These are phyloP conservation scores for Globisporangium nagaii DNA, from an alignment of 352 stramenopile species.

Conservation along the genomic window DNA sequence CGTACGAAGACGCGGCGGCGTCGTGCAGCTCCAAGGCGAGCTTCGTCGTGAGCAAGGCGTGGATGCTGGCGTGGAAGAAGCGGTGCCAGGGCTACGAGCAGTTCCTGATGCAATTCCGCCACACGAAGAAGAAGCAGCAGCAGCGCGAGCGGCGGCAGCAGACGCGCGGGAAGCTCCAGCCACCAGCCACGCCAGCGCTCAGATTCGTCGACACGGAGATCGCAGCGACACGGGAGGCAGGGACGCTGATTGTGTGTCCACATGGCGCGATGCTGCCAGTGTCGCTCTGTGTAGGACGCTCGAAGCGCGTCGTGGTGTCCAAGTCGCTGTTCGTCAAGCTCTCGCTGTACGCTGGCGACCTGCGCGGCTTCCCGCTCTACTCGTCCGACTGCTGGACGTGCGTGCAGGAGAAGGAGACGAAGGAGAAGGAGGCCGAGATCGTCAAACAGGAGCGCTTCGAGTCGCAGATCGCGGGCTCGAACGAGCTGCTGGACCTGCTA, in stretches of 20 bases:
- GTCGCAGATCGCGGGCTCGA: constrained; percentile 52
- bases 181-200: neutral
- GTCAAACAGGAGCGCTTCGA: constrained; percentile 62
- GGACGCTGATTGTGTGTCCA: constrained; percentile 57
- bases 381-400: constrained; percentile 58
- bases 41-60: constrained; percentile 69
- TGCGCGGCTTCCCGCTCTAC: constrained; percentile 45
- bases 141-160: constrained; percentile 34
- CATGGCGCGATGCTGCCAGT: constrained; percentile 55
- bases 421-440: constrained; percentile 45
- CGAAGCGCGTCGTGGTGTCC: constrained; percentile 48
- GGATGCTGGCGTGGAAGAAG: constrained; percentile 69
- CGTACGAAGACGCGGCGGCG: constrained; percentile 34
- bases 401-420: constrained; percentile 42
- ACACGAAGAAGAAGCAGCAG: constrained; percentile 62
- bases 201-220: constrained; percentile 19
- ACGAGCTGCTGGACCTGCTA: constrained; percentile 60
- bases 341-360: constrained; percentile 44
- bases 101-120: constrained; percentile 64
- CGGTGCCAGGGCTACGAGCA: constrained; percentile 69
- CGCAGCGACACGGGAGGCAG: constrained; percentile 25
- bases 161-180: constrained; percentile 11
- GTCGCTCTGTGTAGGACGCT: constrained; percentile 52
- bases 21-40: constrained; percentile 21
- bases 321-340: constrained; percentile 43